Evolutionary conservation across 768 basidiomycete genomes (phyloP), one percentile per base, ranked within the genome.

Genomic region (Xerocomus brunneocitrinus): DNA sequence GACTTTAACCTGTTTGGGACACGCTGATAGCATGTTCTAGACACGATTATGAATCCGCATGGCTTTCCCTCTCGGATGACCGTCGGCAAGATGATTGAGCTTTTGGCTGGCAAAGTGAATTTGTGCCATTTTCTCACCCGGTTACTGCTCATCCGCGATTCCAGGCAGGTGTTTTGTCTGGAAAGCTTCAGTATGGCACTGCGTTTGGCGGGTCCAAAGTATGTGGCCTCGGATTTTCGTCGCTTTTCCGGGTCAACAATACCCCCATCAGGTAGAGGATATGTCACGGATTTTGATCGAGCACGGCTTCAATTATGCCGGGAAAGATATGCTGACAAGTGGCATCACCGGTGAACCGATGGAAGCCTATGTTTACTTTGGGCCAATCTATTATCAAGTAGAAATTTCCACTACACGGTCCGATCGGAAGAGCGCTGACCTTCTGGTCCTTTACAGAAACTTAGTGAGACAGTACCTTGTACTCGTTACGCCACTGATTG

Each of bases 11-110:
- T 8, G 31, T 53, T 41, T 46, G 46, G 32, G 31, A 16, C 40
- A 41, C 70, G 27, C 60, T 61, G 47, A 53, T 9, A 47, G 24
- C 40, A 30, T 48, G n/a, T 36, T 42, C 31, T 72, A 88, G 95
- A 99, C 71, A 92, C 95, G 16, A 97, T 99, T 74, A 98, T 99
- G 95, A 99, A 99, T 68, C 97, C 97, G 3, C 97, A 99, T 72
- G 97, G 97, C 65, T 98, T 99, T 79, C 97, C 97, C 5, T 95
- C 92, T 53, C 90, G 95, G 50, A 98, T 95, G 94, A 99, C 97
- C 25, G 97, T 99, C 28, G 97, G 97, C 46, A 99, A 99, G 76
- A 99, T 99, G 97, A 97, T 99, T 49, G 97, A 99, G 71, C 77
- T 98, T 22, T 74, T 99, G 31, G 90, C 94, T 12, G 95, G 97